Evolutionary conservation across 164 flowering plant genomes (phyloP), one percentile per base, ranked within the genome.

Genomic region (Magnolia changhungtana): DNA sequence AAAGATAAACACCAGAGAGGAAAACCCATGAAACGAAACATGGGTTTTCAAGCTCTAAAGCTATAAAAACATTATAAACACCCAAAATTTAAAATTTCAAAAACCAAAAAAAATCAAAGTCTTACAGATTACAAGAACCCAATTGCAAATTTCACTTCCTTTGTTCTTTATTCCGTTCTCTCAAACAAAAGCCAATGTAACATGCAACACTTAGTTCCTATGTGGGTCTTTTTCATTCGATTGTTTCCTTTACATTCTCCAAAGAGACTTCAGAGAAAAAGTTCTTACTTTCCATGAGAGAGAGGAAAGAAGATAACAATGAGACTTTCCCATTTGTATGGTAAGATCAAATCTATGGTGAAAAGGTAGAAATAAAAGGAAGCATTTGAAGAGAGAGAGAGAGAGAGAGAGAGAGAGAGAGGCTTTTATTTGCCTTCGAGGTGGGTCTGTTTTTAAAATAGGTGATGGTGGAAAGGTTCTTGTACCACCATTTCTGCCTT

Each of bases 401-500:
- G 0, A 65, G 24, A 24, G 68, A 23, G 23, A 65, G 0, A 65
- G 14, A 24, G 24, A 65, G 23, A 24, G 68, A 21, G 23, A 65
- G 0, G 5, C 7, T 16, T 59, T 59, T 65, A 10, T 7, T 64
- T 20, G 68, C 68, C 24, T 65, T 65, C 24, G 29, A 37, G 24
- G 68, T 65, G 13, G 68, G 63, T 59, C 19, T 59, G 16, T 59
- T 59, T 59, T 59, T n/a, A 65, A 65, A 65, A 11, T 9, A 11
- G 31, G 37, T 24, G 37, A 65, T 65, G 31, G 68, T 65, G 68
- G 68, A 65, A 65, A 29, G 68, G 68, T 65, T 65, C 68, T 65
- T 65, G 68, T 65, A 24, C 29, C 68, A 65, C 68, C 68, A 20
- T 65, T 23, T n/a, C 21, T 63, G 23, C 68, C 29, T 65, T 37